Evolutionary conservation across 2,329 filamentous ascomycete species (phyloP), one percentile per base, ranked within the genome.

Genomic region (Pseudogymnoascus sp.): DNA sequence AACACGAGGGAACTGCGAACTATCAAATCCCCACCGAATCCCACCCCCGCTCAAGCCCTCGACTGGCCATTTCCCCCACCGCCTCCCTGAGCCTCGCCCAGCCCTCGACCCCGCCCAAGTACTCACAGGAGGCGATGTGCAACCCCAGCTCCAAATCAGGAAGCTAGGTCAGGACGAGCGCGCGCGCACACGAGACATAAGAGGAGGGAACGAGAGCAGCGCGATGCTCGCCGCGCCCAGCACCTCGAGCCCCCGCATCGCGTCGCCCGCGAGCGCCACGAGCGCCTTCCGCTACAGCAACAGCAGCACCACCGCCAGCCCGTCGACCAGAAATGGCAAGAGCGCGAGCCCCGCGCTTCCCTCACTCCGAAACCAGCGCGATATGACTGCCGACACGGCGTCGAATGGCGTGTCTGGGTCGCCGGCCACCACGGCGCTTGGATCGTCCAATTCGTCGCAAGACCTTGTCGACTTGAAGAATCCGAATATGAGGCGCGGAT

Each of bases 401-500:
- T 56, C 50, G 50, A 56, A 19, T 56, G 50, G 50, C 1, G 50
- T 33, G 16, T 33, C 50, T n/a, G 50, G 50, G 28, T 56, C 50
- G 26, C 50, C 50, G n/a, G 28, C 50, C 6, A 56, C 50, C 0
- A 56, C 50, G 50, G 28, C 26, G 28, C 50, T 33, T 3, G 50
- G 50, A 5, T 56, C 50, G 28, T 56, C 50, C 5, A 56, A 56
- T 56, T 56, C 50, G 50, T 56, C 50, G 10, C 50, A 56, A 16
- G 50, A 56, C 8, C 11, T 56, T 1, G 50, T 56, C 50, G 50
- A 56, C 5, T 14, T 56, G 50, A 56, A 56, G 50, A 56, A 56
- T 56, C 50, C 33, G 50, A 56, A 56, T 56, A 56, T 56, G 50
- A 56, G 50, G 50, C 50, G 26, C 50, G 28, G 16, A 56, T 56